phyloP scores from a whole-genome alignment of 1,284 basidiomycete genomes.

The Coriolopsis trogii region DNA sequence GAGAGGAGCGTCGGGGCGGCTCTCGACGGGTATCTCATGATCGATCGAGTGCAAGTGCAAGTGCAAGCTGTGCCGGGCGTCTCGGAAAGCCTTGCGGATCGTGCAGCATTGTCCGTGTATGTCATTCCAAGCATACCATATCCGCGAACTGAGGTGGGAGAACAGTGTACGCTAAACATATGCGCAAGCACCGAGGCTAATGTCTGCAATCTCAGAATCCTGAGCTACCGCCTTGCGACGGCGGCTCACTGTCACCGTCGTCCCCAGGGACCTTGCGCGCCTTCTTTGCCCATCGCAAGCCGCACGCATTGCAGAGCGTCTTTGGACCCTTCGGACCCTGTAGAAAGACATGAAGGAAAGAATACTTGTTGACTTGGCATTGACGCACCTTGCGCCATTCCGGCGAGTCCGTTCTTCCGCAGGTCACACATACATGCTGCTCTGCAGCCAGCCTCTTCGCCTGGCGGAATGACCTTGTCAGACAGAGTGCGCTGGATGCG shows the following conservation, averaged over 20 bases:
- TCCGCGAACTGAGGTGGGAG: too few relatives aligned
- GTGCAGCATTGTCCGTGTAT: neutral
- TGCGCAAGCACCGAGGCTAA: neutral
- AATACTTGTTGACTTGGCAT: constrained; percentile 19
- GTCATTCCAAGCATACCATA: too few relatives aligned
- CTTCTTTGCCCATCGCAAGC: constrained; percentile 82
- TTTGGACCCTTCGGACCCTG: constrained; percentile 84
- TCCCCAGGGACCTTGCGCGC: constrained; percentile 42
- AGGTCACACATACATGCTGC: constrained; percentile 77
- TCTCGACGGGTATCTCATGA: neutral
- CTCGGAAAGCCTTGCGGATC: neutral
- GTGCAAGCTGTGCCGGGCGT: constrained; percentile 10
- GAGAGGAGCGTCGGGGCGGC: neutral
- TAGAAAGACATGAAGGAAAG: constrained; percentile 18
- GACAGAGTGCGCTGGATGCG: neutral
- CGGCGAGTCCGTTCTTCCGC: constrained; percentile 80
- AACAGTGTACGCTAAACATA: too few relatives aligned
- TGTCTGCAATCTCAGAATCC: constrained; percentile 6
- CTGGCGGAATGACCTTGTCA: constrained; percentile 47
- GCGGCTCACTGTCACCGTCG: constrained; percentile 8
- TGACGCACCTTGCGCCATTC: constrained; percentile 78
- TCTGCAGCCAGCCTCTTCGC: constrained; percentile 46
- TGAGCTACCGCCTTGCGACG: constrained; percentile 1
- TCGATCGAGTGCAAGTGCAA: constrained; percentile 11
- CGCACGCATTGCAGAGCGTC: constrained; percentile 88